phyloP scores from a whole-genome alignment of 2,329 filamentous ascomycete genomes.

The Arthrobotrys iridis region DNA sequence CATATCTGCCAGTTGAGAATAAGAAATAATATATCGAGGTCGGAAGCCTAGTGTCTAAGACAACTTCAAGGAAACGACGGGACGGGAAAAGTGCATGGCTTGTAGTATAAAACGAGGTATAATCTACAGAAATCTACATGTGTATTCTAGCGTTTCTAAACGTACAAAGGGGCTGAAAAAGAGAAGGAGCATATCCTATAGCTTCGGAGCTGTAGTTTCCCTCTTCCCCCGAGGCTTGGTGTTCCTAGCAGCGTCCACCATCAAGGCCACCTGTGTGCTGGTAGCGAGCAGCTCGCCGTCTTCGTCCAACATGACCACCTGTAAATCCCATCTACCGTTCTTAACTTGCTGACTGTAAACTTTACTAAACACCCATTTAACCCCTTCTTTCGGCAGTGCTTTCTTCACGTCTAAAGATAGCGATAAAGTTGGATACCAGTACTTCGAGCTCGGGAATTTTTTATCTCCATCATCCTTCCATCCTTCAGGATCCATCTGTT shows the following conservation, averaged over 20 bases:
- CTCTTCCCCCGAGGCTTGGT: slow-evolving; percentile 64
- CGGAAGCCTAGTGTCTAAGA: background rate
- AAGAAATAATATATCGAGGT: background rate
- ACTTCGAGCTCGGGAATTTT: slow-evolving; percentile 61
- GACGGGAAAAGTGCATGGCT: background rate
- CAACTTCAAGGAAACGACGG: background rate
- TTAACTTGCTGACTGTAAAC: slow-evolving; percentile 73
- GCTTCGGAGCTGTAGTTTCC: slow-evolving; percentile 43
- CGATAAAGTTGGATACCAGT: slow-evolving; percentile 80
- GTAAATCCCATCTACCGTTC: slow-evolving; percentile 78
- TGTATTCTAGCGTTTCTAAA: background rate
- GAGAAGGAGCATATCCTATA: background rate
- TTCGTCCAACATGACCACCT: slow-evolving; percentile 74
- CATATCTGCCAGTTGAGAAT: no score
- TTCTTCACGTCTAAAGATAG: slow-evolving; percentile 83
- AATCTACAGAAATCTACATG: background rate
- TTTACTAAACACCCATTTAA: slow-evolving; percentile 76
- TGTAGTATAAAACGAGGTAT: slow-evolving; percentile 7
- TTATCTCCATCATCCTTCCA: slow-evolving; percentile 56
- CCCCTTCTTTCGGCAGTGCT: slow-evolving; percentile 72
- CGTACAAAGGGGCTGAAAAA: background rate
- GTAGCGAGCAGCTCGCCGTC: slow-evolving; percentile 73
- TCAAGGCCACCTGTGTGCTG: slow-evolving; percentile 74
- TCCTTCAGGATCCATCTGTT: slow-evolving; percentile 58
- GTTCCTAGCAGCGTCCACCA: slow-evolving; percentile 73